Evolutionary conservation across 1,139 yeast species (phyloP).

Genomic region (Pichia sp.): DNA sequence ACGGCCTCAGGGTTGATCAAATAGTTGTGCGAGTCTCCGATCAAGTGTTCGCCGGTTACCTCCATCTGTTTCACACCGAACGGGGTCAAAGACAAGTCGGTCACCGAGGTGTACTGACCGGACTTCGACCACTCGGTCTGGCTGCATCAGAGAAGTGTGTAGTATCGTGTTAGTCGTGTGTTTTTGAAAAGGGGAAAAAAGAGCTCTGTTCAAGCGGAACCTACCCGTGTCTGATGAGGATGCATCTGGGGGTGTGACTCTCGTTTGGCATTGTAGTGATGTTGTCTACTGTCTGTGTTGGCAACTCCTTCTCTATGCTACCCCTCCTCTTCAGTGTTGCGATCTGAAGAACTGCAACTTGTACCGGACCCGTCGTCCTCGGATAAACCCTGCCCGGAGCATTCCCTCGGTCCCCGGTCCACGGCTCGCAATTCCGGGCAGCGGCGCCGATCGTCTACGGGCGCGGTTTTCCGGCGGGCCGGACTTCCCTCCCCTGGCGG

Average conservation of each 20-base stretch:
- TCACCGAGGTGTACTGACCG: conserved; percentile 84
- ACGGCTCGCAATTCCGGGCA: too few relatives aligned
- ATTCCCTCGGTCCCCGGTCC: too few relatives aligned
- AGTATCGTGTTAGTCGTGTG: neutral
- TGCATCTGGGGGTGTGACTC: conserved; percentile 61
- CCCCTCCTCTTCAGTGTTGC: too few relatives aligned
- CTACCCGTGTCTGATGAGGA: conserved; percentile 59
- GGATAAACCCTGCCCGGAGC: too few relatives aligned
- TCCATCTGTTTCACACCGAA: conserved; percentile 75
- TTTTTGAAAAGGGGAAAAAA: neutral
- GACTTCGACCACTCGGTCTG: conserved; percentile 95
- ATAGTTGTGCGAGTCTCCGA: conserved; percentile 49
- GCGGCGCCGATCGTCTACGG: too few relatives aligned
- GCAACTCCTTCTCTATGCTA: too few relatives aligned
- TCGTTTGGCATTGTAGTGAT: neutral
- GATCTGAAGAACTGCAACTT: too few relatives aligned
- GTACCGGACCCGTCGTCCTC: too few relatives aligned
- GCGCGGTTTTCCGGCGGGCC: too few relatives aligned
- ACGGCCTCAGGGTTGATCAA: conserved; percentile 62
- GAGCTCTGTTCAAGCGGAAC: conserved; percentile 15
- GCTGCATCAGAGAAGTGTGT: conserved; percentile 31
- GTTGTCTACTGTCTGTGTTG: too few relatives aligned
- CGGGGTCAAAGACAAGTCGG: conserved; percentile 74
- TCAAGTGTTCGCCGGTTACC: conserved; percentile 66
- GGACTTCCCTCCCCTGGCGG: too few relatives aligned